Conservation (phyloP, 768 basidiomycete genomes). For the Podaxis sp. region DNA sequence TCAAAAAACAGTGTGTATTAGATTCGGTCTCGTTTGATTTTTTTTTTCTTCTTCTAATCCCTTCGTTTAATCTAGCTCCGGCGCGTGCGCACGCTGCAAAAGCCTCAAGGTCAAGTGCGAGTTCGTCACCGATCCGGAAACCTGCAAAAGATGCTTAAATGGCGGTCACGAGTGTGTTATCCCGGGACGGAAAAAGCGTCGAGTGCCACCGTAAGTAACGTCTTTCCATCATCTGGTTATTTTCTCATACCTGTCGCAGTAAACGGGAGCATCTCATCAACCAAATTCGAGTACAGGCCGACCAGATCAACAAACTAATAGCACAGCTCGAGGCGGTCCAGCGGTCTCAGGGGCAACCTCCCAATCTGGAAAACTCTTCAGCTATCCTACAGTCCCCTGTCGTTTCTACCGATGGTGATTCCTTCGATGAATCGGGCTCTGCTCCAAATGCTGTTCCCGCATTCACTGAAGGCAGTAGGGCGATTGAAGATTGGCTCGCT, state of each 20-base stretch:
- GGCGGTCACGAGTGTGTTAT: conserved; percentile 72
- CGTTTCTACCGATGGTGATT: conserved; percentile 28
- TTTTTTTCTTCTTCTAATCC: background rate
- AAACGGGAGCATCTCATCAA: conserved; percentile 79
- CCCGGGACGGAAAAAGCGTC: conserved; percentile 80
- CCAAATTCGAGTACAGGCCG: conserved; percentile 70
- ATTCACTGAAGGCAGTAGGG: conserved; percentile 34
- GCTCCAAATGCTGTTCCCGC: conserved; percentile 15
- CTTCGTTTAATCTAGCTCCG: conserved; percentile 28
- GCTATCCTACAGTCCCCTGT: conserved; percentile 32
- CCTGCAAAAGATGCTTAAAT: conserved; percentile 69
- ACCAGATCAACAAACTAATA: conserved; percentile 70
- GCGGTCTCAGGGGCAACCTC: conserved; percentile 15
- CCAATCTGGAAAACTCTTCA: conserved; percentile 23
- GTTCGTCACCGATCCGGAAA: conserved; percentile 65
- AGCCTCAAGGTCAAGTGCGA: conserved; percentile 69
- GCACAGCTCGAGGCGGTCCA: conserved; percentile 47
- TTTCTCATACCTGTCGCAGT: conserved; percentile 29
- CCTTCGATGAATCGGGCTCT: conserved; percentile 24
- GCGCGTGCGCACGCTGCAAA: conserved; percentile 74
- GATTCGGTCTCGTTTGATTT: conserved; percentile 6
- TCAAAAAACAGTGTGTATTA: conserved; percentile 40
- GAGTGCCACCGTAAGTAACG: conserved; percentile 65
- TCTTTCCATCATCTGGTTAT: background rate
- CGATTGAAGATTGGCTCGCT: conserved; percentile 72